A percentile compares a stretch with the other conserved stretches of the same genome.
These are phyloP conservation scores for Atkinsonella hypoxylon DNA, from an alignment of 2,329 filamentous ascomycete species.

Conservation along the genomic window DNA sequence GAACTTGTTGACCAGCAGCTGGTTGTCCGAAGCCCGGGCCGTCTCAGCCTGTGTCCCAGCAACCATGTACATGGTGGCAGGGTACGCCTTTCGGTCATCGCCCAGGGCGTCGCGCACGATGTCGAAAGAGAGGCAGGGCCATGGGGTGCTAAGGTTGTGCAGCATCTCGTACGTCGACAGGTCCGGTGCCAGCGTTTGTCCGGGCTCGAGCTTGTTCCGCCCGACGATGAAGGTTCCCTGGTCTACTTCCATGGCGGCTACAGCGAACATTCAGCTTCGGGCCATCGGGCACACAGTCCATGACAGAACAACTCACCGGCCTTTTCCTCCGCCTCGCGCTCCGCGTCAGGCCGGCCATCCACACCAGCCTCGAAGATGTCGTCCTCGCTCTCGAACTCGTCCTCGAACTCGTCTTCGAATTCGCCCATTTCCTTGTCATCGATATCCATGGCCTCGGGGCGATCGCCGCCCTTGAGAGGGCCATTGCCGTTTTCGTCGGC, in stretches of 20 bases:
- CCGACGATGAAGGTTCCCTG: slow-evolving; percentile 93
- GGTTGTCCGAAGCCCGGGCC: slow-evolving; percentile 68
- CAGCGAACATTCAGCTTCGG: background rate
- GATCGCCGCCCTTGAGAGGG: slow-evolving; percentile 48
- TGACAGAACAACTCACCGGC: slow-evolving; percentile 31
- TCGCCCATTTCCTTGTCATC: slow-evolving; percentile 58
- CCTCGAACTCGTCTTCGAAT: slow-evolving; percentile 92
- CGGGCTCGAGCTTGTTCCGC: slow-evolving; percentile 78
- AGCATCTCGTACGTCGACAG: slow-evolving; percentile 96
- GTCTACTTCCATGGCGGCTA: slow-evolving; percentile 74
- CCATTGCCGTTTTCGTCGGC: slow-evolving; percentile 33
- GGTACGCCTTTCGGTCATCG: slow-evolving; percentile 83
- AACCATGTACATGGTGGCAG: slow-evolving; percentile 89
- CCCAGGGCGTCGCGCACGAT: slow-evolving; percentile 78
- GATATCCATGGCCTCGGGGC: slow-evolving; percentile 54
- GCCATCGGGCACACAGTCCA: background rate
- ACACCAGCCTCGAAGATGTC: slow-evolving; percentile 92
- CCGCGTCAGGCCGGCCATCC: slow-evolving; percentile 81
- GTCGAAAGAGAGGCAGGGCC: slow-evolving; percentile 96
- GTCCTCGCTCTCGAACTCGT: slow-evolving; percentile 78
- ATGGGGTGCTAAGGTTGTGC: slow-evolving; percentile 84
- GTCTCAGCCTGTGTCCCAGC: slow-evolving; percentile 85
- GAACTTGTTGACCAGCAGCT: slow-evolving; percentile 92
- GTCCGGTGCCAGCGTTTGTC: slow-evolving; percentile 84
- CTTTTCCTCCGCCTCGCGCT: slow-evolving; percentile 81